Percentiles rank a stretch among this genome's conserved stretches.
These are phyloP conservation scores for Claviceps sp. DNA, from an alignment of 2,329 filamentous ascomycete species.

Conservation along the genomic window DNA sequence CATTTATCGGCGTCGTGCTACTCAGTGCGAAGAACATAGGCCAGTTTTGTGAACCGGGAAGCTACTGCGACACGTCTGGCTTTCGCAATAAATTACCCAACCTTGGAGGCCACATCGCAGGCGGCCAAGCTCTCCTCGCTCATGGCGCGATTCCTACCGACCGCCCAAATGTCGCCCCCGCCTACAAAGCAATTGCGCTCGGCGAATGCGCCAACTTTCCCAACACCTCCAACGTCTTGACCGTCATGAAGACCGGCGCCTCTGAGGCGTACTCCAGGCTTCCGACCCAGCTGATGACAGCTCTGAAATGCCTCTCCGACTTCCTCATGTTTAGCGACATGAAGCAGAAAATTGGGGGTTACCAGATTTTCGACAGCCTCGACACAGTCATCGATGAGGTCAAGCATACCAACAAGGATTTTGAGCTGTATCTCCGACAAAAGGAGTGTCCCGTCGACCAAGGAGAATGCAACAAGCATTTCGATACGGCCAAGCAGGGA, in stretches of 20 bases:
- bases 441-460: conserved; percentile 31
- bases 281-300: conserved; percentile 40
- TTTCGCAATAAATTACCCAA: conserved; percentile 4
- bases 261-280: conserved; percentile 38
- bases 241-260: conserved; percentile 45
- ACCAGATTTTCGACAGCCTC: conserved; percentile 32
- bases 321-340: conserved; percentile 47
- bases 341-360: conserved; percentile 30
- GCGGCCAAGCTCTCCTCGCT: neutral
- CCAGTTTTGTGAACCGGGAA: conserved; percentile 16
- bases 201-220: conserved; percentile 26
- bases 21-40: conserved; percentile 19
- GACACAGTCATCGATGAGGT: conserved; percentile 29
- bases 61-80: conserved; percentile 12
- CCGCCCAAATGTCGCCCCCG: neutral
- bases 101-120: neutral
- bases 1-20: conserved; percentile 19
- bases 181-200: conserved; percentile 10
- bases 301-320: conserved; percentile 34
- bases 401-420: conserved; percentile 33
- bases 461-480: conserved; percentile 27
- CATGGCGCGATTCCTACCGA: neutral
- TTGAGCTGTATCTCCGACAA: conserved; percentile 34
- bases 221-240: conserved; percentile 30
- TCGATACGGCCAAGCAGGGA: conserved; percentile 17